Percentiles rank a stretch among this genome's conserved stretches.
Evolutionary conservation across 73 alveolate genomes (phyloP).

Genomic region (Paramecium biaurelia): DNA sequence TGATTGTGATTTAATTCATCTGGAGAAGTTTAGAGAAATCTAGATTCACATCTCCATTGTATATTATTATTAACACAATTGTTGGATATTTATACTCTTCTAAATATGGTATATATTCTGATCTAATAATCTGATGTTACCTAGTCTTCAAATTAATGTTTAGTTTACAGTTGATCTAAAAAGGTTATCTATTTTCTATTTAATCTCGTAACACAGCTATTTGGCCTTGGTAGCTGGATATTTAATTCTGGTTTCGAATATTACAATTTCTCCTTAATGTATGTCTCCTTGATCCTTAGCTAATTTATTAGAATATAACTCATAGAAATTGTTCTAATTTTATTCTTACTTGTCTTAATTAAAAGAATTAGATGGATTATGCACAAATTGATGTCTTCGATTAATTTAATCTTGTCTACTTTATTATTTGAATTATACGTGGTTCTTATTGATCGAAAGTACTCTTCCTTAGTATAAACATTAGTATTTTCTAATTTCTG

Average conservation of each 20-base stretch:
- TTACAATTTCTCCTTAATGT: slow-evolving; percentile 31
- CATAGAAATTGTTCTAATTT: neutral
- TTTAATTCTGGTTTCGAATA: slow-evolving; percentile 8
- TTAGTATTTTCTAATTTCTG: neutral
- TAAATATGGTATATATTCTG: slow-evolving; percentile 41
- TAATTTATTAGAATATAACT: slow-evolving; percentile 26
- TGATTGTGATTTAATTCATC: neutral
- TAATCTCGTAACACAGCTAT: neutral
- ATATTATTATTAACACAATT: neutral
- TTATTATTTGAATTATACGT: neutral
- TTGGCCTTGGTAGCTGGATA: slow-evolving; percentile 5
- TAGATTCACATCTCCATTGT: slow-evolving; percentile 35
- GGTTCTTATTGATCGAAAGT: slow-evolving; percentile 35
- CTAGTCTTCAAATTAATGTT: neutral
- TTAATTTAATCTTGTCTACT: neutral
- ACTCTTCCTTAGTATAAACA: neutral
- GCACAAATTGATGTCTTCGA: slow-evolving; percentile 20
- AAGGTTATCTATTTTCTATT: neutral
- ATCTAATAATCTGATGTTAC: slow-evolving; percentile 10
- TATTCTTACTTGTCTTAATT: slow-evolving; percentile 26
- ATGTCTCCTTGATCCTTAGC: neutral
- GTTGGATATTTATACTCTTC: neutral
- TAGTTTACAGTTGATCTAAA: neutral
- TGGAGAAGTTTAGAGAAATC: neutral
- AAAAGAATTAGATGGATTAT: neutral